Conservation (phyloP, 306 rosid genomes). For the Amphicarpaea edgeworthii region DNA sequence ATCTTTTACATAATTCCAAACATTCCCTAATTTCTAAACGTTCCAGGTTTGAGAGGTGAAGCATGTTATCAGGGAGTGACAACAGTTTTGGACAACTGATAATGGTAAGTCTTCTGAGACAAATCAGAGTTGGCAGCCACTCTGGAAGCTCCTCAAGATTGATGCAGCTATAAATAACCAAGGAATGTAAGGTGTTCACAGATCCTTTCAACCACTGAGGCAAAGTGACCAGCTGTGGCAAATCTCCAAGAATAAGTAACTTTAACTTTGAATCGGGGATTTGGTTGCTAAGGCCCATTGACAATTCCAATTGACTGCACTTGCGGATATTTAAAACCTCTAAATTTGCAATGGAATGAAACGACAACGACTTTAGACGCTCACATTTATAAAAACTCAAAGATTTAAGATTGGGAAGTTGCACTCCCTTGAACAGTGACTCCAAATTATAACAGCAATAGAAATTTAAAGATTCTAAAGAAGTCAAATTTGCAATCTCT, state of each 20-base stretch:
- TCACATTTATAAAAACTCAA: not conserved
- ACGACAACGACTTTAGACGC: not conserved
- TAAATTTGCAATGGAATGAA: not conserved
- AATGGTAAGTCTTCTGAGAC: accelerated
- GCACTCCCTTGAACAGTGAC: not conserved
- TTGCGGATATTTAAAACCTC: accelerated
- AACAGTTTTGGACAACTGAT: not conserved
- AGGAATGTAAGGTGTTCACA: not conserved
- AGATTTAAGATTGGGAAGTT: not conserved
- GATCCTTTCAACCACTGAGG: not conserved
- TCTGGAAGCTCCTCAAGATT: not conserved
- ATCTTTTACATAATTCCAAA: not conserved
- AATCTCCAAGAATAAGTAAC: not conserved
- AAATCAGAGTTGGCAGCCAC: not conserved
- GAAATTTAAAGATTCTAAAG: not conserved
- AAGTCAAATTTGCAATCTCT: not conserved
- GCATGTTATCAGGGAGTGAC: not conserved
- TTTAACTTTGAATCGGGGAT: not conserved
- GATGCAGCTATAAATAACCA: accelerated
- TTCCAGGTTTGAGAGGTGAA: not conserved
- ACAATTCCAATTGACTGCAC: not conserved
- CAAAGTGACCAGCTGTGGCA: not conserved
- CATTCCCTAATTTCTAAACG: not conserved
- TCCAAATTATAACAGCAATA: not conserved
- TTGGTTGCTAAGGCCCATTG: not conserved